phyloP scores from a whole-genome alignment of 176 grass and related monocot species.

The Thalia dealbata region DNA sequence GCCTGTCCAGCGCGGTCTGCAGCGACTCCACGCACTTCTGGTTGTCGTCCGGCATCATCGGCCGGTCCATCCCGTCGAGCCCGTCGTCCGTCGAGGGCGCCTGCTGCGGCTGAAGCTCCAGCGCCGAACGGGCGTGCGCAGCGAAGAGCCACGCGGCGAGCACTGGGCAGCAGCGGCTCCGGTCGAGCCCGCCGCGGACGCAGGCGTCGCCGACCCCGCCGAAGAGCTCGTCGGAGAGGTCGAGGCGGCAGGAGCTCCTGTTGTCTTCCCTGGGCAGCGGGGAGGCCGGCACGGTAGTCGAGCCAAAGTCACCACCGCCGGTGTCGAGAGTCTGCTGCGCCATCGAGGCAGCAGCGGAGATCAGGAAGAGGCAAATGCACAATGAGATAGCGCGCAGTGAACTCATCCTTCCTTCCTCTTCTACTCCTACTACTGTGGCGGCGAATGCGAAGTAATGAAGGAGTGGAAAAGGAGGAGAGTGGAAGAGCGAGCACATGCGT shows the following conservation, averaged over 20 bases:
- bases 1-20: slow-evolving; percentile 59
- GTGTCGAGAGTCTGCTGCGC: slow-evolving; percentile 18
- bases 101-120: slow-evolving; percentile 36
- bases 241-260: slow-evolving; percentile 44
- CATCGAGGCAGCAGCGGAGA: slow-evolving; percentile 27
- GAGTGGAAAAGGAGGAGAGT: not conserved
- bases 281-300: slow-evolving; percentile 38
- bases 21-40: slow-evolving; percentile 86
- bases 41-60: slow-evolving; percentile 97
- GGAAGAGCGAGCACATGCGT: not conserved
- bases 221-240: slow-evolving; percentile 92
- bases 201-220: slow-evolving; percentile 81
- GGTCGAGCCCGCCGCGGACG: slow-evolving; percentile 60
- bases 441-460: not conserved
- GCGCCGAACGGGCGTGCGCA: slow-evolving; percentile 81
- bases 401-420: not conserved
- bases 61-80: slow-evolving; percentile 33
- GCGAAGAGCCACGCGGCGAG: slow-evolving; percentile 97
- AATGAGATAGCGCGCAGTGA: not conserved
- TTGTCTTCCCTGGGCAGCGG: slow-evolving; percentile 18
- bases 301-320: slow-evolving; percentile 19
- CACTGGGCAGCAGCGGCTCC: slow-evolving; percentile 85
- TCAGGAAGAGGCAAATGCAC: not conserved
- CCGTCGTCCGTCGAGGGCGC: slow-evolving; percentile 23
- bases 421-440: not conserved